phyloP scores from a whole-genome alignment of 2,329 filamentous ascomycete genomes.

The Aspergillus novoparasiticus region DNA sequence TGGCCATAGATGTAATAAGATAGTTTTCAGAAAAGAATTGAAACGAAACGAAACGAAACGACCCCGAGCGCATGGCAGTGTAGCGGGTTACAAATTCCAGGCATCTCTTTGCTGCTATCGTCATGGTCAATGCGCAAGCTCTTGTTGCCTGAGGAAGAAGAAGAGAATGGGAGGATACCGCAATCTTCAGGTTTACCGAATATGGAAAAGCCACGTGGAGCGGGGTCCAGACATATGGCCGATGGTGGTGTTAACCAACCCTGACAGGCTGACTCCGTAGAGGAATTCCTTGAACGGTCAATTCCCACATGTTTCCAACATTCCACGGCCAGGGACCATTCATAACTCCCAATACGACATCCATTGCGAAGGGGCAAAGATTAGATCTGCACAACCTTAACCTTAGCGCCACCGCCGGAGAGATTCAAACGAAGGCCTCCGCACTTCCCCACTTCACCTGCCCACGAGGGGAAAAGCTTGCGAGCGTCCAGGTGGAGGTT shows the following conservation, averaged over 20 bases:
- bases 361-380: not conserved
- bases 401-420: not conserved
- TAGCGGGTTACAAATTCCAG: too few species aligned
- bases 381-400: conserved; percentile 4
- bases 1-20: not conserved
- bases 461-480: not conserved
- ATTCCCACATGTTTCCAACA: too few species aligned
- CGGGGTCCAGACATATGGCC: not conserved
- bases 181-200: not conserved
- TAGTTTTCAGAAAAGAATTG: not conserved
- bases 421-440: conserved; percentile 9
- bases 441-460: conserved; percentile 9
- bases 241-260: too few species aligned
- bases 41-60: not conserved
- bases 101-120: too few species aligned
- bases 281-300: too few species aligned
- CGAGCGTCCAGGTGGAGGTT: not conserved
- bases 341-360: conserved; percentile 2
- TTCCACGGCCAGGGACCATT: not conserved
- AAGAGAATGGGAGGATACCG: too few species aligned
- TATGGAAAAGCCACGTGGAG: not conserved
- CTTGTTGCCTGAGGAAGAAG: not conserved
- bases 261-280: too few species aligned
- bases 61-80: too few species aligned
- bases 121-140: not conserved